Conservation (phyloP, 306 rosid species). For the Malus fusca region DNA sequence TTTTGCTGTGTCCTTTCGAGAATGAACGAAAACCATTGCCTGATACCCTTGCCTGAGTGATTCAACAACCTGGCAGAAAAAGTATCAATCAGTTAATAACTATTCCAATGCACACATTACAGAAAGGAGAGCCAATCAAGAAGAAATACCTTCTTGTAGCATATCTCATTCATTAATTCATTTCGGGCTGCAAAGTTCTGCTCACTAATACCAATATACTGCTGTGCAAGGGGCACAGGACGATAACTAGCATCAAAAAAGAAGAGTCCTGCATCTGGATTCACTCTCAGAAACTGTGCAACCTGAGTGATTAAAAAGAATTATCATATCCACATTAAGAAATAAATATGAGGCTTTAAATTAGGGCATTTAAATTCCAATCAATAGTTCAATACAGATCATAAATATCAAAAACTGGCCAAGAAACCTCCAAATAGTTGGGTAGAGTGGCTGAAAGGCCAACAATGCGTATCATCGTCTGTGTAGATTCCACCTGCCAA, state of each 20-base stretch:
- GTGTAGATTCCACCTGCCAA: conserved; percentile 86
- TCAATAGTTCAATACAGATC: conserved; percentile 8
- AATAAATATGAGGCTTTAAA: conserved; percentile 17
- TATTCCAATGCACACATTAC: conserved; percentile 16
- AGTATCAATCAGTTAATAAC: conserved; percentile 13
- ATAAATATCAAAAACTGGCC: conserved; percentile 17
- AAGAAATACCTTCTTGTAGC: conserved; percentile 77
- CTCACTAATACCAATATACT: conserved; percentile 88
- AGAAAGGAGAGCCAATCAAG: conserved; percentile 8
- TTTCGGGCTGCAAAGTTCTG: conserved; percentile 77
- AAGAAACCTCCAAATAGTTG: conserved; percentile 80
- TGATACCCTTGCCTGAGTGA: conserved; percentile 87
- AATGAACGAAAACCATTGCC: conserved; percentile 96
- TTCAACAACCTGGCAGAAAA: conserved; percentile 60
- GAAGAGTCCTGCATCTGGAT: conserved; percentile 89
- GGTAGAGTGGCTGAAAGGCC: conserved; percentile 99
- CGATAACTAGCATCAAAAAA: conserved; percentile 94
- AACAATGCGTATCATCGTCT: conserved; percentile 94
- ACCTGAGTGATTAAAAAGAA: conserved; percentile 42
- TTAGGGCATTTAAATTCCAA: conserved; percentile 16
- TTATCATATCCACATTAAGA: not conserved
- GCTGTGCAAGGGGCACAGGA: conserved; percentile 99
- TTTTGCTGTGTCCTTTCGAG: conserved; percentile 90
- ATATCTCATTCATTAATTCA: conserved; percentile 80
- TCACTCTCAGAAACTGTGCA: conserved; percentile 92